Percentiles rank a stretch among this genome's conserved stretches.
phyloP scores from a whole-genome alignment of 352 stramenopile species.

The Saprolegnia parasitica region DNA sequence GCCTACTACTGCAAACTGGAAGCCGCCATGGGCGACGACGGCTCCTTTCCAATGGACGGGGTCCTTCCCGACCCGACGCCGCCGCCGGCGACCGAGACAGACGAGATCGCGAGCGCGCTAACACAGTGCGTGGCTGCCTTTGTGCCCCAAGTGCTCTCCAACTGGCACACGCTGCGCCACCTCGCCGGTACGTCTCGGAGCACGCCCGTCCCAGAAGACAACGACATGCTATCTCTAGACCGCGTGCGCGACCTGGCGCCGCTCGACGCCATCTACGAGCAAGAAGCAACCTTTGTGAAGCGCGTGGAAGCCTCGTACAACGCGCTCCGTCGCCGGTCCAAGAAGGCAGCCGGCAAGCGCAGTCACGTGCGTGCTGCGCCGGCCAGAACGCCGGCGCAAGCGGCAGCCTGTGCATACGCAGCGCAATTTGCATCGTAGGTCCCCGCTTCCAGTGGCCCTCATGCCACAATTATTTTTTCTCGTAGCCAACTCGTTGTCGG shows the following conservation, averaged over 20 bases:
- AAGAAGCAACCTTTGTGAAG: not conserved
- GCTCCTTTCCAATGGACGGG: slow-evolving; percentile 32
- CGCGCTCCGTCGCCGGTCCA: no score
- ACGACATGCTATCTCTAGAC: no score
- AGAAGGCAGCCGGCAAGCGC: no score
- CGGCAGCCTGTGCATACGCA: not conserved
- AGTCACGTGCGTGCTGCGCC: not conserved
- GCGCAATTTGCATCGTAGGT: slow-evolving; percentile 17
- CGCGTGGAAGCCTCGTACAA: slow-evolving; percentile 2
- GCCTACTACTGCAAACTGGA: slow-evolving; percentile 42
- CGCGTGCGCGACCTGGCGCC: not conserved
- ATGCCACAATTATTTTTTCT: no score
- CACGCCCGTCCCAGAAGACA: no score
- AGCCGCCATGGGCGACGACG: not conserved
- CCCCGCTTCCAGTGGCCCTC: not conserved
- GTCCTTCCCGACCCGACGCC: slow-evolving; percentile 43
- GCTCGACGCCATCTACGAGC: not conserved
- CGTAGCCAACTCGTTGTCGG: slow-evolving; percentile 44
- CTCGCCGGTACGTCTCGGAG: slow-evolving; percentile 4
- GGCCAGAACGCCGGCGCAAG: not conserved
- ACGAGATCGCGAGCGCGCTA: slow-evolving; percentile 62
- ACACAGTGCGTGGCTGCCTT: slow-evolving; percentile 49
- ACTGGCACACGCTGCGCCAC: slow-evolving; percentile 44
- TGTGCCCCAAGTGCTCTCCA: slow-evolving; percentile 55
- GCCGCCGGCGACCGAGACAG: not conserved